Evolutionary conservation across 331 rosid genomes (phyloP), one percentile per base, ranked within the genome.

Genomic region (Rosa hybrid): DNA sequence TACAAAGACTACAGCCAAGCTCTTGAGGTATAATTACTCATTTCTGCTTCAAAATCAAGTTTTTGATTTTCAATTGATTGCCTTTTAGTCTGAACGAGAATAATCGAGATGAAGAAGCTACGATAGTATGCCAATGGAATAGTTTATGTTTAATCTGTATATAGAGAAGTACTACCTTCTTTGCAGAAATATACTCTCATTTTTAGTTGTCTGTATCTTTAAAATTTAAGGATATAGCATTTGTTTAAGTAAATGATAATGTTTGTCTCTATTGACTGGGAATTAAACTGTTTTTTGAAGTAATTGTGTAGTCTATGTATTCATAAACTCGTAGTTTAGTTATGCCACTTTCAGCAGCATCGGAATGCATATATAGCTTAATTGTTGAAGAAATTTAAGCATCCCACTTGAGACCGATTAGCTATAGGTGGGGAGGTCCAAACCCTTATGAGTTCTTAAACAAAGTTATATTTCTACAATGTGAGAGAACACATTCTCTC

Each of bases 21-120:
- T 54, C 89, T 86, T 17, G 78, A 86, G 89, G 89, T 85, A 60
- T 4, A 38, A 17, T 7, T 53, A 53, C 3, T 7, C 5, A 7
- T 12, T 34, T 48, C 73, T 51, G 62, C 72, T 68, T 65, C 59
- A 53, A 39, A 50, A 50, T 50, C 10, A 54, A 54, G 23, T 14
- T 54, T 51, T 51, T 6, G 7, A 4, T 51, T 51, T 17, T 14
- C 5, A 51, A 3, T 14, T 51, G 5, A 14, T 16, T 16, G 57
- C 20, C 57, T 50, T 4, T 6, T 14, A 50, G 56, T 13, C 56
- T 17, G 56, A 50, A 50, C 56, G 13, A 13, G 18, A 50, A 50
- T 50, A 50, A 14, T 50, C 16, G 50, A 48, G 51, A 48, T 48
- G 51, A 48, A 34, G 3, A 48, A 48, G 17, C 51, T 48, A 48